phyloP scores from a whole-genome alignment of 2,329 filamentous ascomycete genomes.

The Apiospora malaysiana region DNA sequence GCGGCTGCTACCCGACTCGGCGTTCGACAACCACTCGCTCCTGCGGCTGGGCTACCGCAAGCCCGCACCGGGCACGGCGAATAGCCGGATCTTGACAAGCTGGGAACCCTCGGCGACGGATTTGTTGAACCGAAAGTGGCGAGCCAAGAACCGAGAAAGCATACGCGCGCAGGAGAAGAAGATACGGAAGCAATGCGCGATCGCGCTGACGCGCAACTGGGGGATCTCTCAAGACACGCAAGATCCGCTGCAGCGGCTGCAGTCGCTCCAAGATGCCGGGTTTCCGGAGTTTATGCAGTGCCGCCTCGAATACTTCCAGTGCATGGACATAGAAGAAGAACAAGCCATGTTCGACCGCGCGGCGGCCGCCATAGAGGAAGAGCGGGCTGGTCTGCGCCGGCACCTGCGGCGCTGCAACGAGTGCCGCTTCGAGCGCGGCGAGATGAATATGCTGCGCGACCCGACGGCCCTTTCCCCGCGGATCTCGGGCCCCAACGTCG shows the following conservation, averaged over 20 bases:
- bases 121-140: background rate
- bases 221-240: background rate
- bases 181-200: background rate
- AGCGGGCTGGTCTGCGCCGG: conserved; percentile 23
- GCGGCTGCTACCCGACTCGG: conserved; percentile 24
- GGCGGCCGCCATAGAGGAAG: conserved; percentile 7
- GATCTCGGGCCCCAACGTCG: background rate
- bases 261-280: conserved; percentile 20
- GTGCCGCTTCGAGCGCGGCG: conserved; percentile 22
- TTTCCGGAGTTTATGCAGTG: conserved; percentile 18
- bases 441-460: conserved; percentile 16
- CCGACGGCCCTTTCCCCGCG: background rate
- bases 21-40: conserved; percentile 28
- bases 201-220: conserved; percentile 19
- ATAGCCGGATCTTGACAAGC: conserved; percentile 14
- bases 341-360: conserved; percentile 6
- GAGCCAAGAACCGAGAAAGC: conserved; percentile 7
- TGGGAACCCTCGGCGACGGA: conserved; percentile 18
- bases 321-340: conserved; percentile 11
- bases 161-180: background rate
- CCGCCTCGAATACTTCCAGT: conserved; percentile 13
- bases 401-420: conserved; percentile 26
- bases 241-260: background rate
- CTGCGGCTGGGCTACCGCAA: conserved; percentile 27
- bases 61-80: conserved; percentile 18